Percentiles rank a stretch among this genome's conserved stretches.
Evolutionary conservation across 208 protist species (phyloP).

Genomic region (Crithidia acanthocephali): DNA sequence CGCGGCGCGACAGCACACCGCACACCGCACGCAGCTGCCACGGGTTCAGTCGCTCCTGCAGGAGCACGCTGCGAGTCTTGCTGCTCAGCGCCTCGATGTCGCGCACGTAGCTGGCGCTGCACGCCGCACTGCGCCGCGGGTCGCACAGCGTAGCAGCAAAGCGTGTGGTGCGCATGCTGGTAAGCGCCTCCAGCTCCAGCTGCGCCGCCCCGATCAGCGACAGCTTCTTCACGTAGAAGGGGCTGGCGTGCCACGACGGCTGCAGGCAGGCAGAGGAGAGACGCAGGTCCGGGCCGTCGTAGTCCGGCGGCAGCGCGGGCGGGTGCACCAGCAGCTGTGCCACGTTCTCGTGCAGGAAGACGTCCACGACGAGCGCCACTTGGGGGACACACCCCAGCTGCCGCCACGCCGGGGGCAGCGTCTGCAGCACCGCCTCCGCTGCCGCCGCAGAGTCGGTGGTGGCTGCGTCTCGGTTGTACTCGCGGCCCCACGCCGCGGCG

Average conservation of each 20-base stretch:
- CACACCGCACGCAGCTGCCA: slow-evolving; percentile 60
- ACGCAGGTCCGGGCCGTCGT: background rate
- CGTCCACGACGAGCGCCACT: slow-evolving; percentile 40
- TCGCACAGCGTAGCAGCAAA: slow-evolving; percentile 57
- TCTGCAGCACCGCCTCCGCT: slow-evolving; percentile 12
- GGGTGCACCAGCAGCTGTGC: slow-evolving; percentile 38
- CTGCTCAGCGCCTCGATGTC: background rate
- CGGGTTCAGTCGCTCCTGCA: slow-evolving; percentile 48
- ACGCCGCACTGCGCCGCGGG: slow-evolving; percentile 31
- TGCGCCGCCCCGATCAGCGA: slow-evolving; percentile 35
- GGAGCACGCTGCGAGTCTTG: slow-evolving; percentile 7
- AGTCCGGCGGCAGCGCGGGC: background rate
- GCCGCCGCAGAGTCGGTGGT: background rate
- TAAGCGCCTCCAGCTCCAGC: slow-evolving; percentile 39
- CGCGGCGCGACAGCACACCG: too few species aligned
- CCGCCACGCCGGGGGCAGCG: slow-evolving; percentile 37
- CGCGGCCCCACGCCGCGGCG: background rate
- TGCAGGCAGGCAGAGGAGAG: slow-evolving; percentile 39
- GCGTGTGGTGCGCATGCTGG: slow-evolving; percentile 34
- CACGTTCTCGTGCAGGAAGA: slow-evolving; percentile 25
- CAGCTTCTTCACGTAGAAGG: slow-evolving; percentile 51
- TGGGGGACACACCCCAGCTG: slow-evolving; percentile 54
- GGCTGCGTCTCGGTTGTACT: background rate
- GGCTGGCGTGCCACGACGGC: slow-evolving; percentile 18
- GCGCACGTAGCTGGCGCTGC: slow-evolving; percentile 18